Conservation (phyloP, 345 rosid genomes). For the Zanthoxylum bungeanum region DNA sequence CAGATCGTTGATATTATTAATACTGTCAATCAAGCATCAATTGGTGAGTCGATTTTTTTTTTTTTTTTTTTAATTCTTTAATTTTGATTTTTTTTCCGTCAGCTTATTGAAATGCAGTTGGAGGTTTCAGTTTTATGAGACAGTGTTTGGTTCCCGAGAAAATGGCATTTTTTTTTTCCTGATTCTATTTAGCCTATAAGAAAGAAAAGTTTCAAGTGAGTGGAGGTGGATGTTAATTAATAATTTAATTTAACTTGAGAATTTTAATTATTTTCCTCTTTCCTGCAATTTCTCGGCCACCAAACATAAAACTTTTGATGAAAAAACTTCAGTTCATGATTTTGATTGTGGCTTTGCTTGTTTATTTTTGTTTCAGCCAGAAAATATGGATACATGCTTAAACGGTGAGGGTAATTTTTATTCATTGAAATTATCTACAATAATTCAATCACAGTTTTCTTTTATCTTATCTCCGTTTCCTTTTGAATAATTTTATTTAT, state of each 20-base stretch:
- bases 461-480: background rate
- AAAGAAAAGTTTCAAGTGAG: slow-evolving; percentile 5
- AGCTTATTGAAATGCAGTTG: slow-evolving; percentile 26
- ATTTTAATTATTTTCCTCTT: background rate
- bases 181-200: background rate
- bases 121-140: slow-evolving; percentile 6
- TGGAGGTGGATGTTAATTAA: background rate
- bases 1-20: slow-evolving; percentile 26
- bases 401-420: background rate
- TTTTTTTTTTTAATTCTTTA: background rate
- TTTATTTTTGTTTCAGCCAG: background rate
- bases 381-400: background rate
- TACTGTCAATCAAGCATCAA: slow-evolving; percentile 10
- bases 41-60: slow-evolving; percentile 33
- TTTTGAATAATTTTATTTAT: background rate
- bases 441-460: background rate
- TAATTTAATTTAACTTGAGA: background rate
- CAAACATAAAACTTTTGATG: background rate
- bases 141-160: slow-evolving; percentile 26
- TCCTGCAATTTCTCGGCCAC: background rate
- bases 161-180: background rate
- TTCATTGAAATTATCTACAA: background rate
- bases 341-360: background rate
- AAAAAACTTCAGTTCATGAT: background rate
- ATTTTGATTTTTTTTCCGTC: slow-evolving; percentile 5